A percentile compares a stretch with the other conserved stretches of the same genome.
phyloP scores from a whole-genome alignment of 2,329 filamentous ascomycete species.

The Trichoderma breve region DNA sequence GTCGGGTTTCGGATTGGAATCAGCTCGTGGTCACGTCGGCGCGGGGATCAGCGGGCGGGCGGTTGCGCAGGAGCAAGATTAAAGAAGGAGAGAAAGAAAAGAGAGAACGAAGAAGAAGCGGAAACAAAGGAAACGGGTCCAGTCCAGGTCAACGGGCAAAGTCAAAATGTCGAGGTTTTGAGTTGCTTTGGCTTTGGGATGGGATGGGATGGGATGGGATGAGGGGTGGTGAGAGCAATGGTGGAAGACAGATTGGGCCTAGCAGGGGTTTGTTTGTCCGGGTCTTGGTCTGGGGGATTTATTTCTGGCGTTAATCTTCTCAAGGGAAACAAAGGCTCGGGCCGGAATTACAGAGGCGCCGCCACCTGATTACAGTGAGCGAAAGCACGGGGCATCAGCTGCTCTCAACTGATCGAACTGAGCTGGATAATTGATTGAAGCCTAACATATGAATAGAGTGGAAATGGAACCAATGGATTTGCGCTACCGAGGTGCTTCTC shows the following conservation, averaged over 20 bases:
- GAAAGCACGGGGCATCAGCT: background rate
- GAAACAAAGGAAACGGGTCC: constrained; percentile 20
- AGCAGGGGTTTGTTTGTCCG: constrained; percentile 10
- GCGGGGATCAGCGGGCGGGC: constrained; percentile 2
- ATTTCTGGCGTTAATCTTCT: background rate
- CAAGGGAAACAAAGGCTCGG: constrained; percentile 22
- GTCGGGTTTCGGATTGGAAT: background rate
- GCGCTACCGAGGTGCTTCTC: background rate
- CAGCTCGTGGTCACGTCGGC: constrained; percentile 28
- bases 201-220: constrained; percentile 9
- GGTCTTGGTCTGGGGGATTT: background rate
- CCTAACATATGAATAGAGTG: background rate
- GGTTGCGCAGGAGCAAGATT: constrained; percentile 16
- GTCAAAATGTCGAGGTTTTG: background rate
- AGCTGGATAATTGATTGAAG: background rate
- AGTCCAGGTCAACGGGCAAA: background rate
- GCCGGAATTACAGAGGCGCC: constrained; percentile 35
- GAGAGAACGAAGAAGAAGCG: background rate
- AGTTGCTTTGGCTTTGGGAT: background rate
- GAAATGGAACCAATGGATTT: background rate
- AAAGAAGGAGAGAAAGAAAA: background rate
- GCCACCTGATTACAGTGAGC: background rate
- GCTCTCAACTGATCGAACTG: background rate
- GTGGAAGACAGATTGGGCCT: constrained; percentile 6
- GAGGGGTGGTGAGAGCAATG: constrained; percentile 17